These are phyloP conservation scores for Otatea glauca DNA, from an alignment of 176 grass and related monocot genomes.

Conservation along the genomic window DNA sequence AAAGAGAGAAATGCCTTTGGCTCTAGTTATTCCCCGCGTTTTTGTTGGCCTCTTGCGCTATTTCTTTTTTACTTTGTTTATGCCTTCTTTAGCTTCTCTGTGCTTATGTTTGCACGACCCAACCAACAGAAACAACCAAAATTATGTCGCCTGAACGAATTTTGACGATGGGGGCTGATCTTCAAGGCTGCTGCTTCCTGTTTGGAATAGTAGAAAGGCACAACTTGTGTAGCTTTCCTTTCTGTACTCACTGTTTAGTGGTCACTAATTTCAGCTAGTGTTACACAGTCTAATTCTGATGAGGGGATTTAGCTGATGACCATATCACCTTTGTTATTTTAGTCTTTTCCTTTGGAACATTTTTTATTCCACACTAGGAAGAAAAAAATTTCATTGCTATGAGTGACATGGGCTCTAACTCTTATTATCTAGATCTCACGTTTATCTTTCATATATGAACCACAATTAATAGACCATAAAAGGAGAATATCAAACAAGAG, in stretches of 20 bases:
- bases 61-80: slow-evolving; percentile 44
- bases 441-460: background rate
- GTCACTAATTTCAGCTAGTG: slow-evolving; percentile 32
- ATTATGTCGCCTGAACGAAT: slow-evolving; percentile 28
- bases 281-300: slow-evolving; percentile 20
- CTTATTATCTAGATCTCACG: background rate
- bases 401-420: background rate
- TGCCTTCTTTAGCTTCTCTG: slow-evolving; percentile 39
- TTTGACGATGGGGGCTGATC: slow-evolving; percentile 38
- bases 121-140: slow-evolving; percentile 43
- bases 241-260: slow-evolving; percentile 33
- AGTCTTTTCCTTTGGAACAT: background rate
- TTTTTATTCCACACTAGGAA: background rate
- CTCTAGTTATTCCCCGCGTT: slow-evolving; percentile 46
- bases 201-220: slow-evolving; percentile 30
- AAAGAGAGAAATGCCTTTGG: slow-evolving; percentile 37
- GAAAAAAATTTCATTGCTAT: background rate
- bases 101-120: slow-evolving; percentile 29
- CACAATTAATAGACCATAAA: background rate
- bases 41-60: slow-evolving; percentile 39
- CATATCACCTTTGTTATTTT: slow-evolving; percentile 31
- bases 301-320: slow-evolving; percentile 2
- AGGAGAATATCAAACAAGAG: background rate
- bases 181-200: slow-evolving; percentile 54
- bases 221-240: slow-evolving; percentile 10